phyloP scores from a whole-genome alignment of 2,329 filamentous ascomycete genomes.

The Exophiala dermatitidis region DNA sequence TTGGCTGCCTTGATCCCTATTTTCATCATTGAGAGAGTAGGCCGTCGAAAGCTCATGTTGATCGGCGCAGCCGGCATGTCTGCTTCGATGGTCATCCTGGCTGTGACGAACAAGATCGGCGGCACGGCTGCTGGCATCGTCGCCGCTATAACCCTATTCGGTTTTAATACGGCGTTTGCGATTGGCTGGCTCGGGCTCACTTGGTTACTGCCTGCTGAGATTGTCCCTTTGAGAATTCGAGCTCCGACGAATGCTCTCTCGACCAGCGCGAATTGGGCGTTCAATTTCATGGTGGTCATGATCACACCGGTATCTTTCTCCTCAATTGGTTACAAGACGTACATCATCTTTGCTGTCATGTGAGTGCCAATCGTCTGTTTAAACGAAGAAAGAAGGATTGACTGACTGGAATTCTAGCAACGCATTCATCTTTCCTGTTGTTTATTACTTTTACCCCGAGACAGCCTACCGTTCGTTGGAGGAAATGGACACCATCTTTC shows the following conservation, averaged over 20 bases:
- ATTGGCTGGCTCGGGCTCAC: too few relatives aligned
- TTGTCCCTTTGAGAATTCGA: constrained; percentile 48
- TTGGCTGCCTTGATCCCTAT: constrained; percentile 17
- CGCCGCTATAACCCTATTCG: constrained; percentile 51
- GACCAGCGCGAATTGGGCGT: constrained; percentile 65
- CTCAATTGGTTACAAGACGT: constrained; percentile 66
- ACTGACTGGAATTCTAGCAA: constrained; percentile 34
- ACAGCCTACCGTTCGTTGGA: constrained; percentile 56
- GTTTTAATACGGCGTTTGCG: too few relatives aligned
- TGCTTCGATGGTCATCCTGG: constrained; percentile 16
- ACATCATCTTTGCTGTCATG: constrained; percentile 70
- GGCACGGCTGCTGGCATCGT: constrained; percentile 36
- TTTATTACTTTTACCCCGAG: constrained; percentile 57
- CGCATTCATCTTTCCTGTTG: constrained; percentile 48
- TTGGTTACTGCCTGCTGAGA: constrained; percentile 40
- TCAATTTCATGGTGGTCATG: constrained; percentile 72
- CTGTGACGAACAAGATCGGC: constrained; percentile 30
- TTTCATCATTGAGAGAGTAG: constrained; percentile 19
- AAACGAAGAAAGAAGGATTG: background rate
- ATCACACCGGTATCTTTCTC: constrained; percentile 73
- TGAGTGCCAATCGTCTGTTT: constrained; percentile 35
- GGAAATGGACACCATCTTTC: constrained; percentile 64
- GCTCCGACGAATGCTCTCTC: constrained; percentile 58
- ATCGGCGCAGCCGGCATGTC: constrained; percentile 16
- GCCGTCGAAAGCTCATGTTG: constrained; percentile 19